Evolutionary conservation across 257 asterid genomes (phyloP).

Genomic region (Nicotiana tomentosiformis): DNA sequence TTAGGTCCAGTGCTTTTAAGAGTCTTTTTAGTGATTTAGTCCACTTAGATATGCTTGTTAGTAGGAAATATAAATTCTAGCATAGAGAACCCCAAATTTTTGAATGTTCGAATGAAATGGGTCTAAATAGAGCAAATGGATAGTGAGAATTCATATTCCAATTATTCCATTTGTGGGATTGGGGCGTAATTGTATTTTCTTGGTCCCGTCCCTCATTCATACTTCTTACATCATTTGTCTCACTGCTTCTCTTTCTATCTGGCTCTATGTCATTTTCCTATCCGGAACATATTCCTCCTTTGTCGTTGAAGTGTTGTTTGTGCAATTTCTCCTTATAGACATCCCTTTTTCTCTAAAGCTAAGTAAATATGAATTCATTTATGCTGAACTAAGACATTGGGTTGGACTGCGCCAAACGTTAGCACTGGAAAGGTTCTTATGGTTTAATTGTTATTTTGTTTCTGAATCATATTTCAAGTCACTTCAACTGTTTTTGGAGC

Average conservation of each 20-base stretch:
- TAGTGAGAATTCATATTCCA: background rate
- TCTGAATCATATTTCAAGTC: background rate
- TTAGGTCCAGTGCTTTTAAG: background rate
- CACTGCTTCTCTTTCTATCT: background rate
- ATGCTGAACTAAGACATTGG: background rate
- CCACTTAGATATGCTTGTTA: background rate
- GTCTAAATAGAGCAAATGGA: background rate
- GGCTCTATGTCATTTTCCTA: background rate
- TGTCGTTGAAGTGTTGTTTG: background rate
- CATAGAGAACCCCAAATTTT: background rate
- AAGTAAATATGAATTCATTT: background rate
- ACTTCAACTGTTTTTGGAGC: background rate
- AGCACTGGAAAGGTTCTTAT: background rate
- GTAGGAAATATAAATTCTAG: background rate
- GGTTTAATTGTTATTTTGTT: background rate
- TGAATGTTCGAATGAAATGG: background rate
- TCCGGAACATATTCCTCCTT: slow-evolving; percentile 2
- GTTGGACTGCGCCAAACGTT: background rate
- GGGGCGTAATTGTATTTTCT: background rate
- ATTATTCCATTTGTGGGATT: background rate
- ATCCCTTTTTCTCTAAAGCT: background rate
- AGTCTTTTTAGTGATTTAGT: background rate
- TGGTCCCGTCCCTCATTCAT: background rate
- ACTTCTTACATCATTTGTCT: background rate
- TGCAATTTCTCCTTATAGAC: background rate